Evolutionary conservation across 768 basidiomycete genomes (phyloP), one percentile per base, ranked within the genome.

Genomic region (Collybia nuda): DNA sequence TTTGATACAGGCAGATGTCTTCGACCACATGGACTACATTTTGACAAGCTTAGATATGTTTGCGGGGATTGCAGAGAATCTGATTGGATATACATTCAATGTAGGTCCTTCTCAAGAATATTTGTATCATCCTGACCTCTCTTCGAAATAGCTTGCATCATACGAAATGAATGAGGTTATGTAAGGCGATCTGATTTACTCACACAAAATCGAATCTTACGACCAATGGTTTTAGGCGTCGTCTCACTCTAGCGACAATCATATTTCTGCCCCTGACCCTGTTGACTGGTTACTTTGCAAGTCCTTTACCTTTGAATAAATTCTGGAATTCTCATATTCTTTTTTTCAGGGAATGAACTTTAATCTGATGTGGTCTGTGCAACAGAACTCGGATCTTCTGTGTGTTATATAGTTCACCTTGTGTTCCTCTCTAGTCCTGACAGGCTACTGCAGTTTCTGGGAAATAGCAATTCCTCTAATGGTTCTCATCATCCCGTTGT

Each of bases 151-250:
- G 86, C 78, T 85, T 68, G 78, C 83, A 14, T 84, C 85, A 9
- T 84, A 88, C 61, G 81, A 88, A 56, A 88, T 84, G 84, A 88
- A 88, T 61, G 74, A 84, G 62, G 81, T 84, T 42, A 89, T 90
- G 86, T 80, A 59, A 36, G 75, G 32, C 7, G 9, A 32, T 11
- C 32, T 32, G 9, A 32, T 11, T 11, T 26, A 26, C 63, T n/a
- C 38, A 29, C 26, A 7, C 52, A 11, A 32, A 9, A 6, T 32
- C 32, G 32, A 32, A 32, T 6, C 9, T 32, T 6, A 32, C 32
- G 12, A 2, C 24, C 32, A 32, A 18, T n/a, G n/a, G 15, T 50
- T 23, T 48, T 50, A 85, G 83, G 82, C 83, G 78, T 44, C 77
- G 82, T 41, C 68, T 89, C 29, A 88, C 86, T 1, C 61, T 85